Conservation (phyloP, 306 rosid genomes). For the Medicago truncatula region DNA sequence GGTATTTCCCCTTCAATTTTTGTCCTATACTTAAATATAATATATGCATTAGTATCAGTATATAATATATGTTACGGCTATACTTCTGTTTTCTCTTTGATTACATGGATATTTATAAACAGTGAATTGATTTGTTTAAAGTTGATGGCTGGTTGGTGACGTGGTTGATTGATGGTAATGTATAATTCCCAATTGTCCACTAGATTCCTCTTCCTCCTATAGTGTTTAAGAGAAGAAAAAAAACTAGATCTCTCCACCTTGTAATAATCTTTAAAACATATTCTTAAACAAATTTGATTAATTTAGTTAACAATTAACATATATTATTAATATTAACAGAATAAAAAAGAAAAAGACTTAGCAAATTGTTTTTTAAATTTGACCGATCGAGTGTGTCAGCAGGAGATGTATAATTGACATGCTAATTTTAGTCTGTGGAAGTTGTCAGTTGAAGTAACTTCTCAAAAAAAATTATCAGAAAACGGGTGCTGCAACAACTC, state of each 20-base stretch:
- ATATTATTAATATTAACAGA: too few species aligned
- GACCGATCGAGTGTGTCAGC: background rate
- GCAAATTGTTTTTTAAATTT: background rate
- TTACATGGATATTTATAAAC: background rate
- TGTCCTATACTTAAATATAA: background rate
- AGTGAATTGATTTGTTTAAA: background rate
- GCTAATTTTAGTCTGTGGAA: background rate
- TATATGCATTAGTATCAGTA: background rate
- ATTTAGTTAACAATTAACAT: too few species aligned
- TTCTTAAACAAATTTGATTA: too few species aligned
- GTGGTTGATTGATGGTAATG: slow-evolving; percentile 2
- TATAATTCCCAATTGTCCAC: background rate
- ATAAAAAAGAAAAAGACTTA: too few species aligned
- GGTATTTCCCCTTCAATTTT: background rate
- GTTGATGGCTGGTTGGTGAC: background rate
- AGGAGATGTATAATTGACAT: background rate
- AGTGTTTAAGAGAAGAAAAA: background rate
- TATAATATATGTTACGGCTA: background rate
- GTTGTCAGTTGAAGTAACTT: background rate
- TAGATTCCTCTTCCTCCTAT: background rate
- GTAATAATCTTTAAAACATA: background rate
- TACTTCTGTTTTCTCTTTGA: background rate
- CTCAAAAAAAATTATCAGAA: slow-evolving; percentile 8
- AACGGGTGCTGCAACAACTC: background rate
- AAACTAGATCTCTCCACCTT: background rate